A percentile compares a stretch with the other conserved stretches of the same genome.
Conservation (phyloP, 2,329 filamentous ascomycete species). For the Chalaropsis thielavioides region DNA sequence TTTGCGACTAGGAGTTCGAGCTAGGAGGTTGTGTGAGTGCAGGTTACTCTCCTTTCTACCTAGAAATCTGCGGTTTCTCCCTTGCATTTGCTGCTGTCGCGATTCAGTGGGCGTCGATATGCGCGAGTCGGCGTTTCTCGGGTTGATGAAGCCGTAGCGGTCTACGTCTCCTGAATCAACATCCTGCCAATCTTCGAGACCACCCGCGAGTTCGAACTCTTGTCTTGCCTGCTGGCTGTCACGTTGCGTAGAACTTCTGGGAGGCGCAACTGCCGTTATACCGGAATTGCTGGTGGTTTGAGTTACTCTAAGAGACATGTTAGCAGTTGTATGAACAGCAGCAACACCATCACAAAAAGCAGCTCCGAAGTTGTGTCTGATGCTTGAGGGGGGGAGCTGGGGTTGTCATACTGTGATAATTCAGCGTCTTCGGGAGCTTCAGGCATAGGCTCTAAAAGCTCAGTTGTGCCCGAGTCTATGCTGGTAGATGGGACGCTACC, state of each 20-base stretch:
- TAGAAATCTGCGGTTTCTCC: constrained; percentile 27
- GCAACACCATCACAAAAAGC: neutral
- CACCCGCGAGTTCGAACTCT: constrained; percentile 39
- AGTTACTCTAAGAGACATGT: constrained; percentile 18
- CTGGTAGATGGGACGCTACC: neutral
- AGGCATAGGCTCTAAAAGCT: constrained; percentile 34
- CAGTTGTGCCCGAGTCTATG: constrained; percentile 25
- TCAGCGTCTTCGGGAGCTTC: constrained; percentile 39
- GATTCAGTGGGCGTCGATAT: constrained; percentile 29
- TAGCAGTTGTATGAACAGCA: constrained; percentile 18
- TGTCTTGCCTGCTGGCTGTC: constrained; percentile 30
- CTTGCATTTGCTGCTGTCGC: constrained; percentile 15
- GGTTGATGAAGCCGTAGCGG: constrained; percentile 52
- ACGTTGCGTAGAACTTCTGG: constrained; percentile 26
- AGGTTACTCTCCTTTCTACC: constrained; percentile 26
- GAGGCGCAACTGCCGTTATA: constrained; percentile 30
- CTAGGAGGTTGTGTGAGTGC: constrained; percentile 21
- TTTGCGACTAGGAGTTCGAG: constrained; percentile 38
- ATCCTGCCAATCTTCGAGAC: constrained; percentile 54
- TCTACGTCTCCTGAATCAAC: constrained; percentile 47
- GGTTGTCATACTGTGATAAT: constrained; percentile 17
- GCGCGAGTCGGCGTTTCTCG: constrained; percentile 25
- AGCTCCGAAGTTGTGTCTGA: neutral
- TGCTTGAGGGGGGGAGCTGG: neutral
- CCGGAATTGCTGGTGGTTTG: constrained; percentile 21